phyloP scores from a whole-genome alignment of 176 grass and related monocot species.

The Avena insularis region DNA sequence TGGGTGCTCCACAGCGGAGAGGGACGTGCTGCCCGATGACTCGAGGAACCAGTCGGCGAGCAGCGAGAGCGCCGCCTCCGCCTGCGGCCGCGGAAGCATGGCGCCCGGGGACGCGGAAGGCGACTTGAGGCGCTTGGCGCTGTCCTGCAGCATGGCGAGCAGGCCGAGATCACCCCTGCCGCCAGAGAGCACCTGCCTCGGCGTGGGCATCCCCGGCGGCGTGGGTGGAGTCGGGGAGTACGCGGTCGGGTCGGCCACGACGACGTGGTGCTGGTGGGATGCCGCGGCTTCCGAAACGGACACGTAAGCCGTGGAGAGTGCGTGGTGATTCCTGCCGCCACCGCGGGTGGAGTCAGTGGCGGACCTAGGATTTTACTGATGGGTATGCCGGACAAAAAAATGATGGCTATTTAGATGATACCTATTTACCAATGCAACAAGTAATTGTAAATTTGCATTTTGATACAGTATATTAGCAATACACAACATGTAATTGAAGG shows the following conservation, averaged over 20 bases:
- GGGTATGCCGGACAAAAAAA: too few relatives aligned
- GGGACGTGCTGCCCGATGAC: constrained; percentile 54
- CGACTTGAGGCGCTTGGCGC: constrained; percentile 58
- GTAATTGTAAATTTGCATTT: too few relatives aligned
- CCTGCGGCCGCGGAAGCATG: constrained; percentile 33
- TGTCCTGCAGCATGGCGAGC: constrained; percentile 62
- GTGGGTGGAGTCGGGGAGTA: constrained; percentile 51
- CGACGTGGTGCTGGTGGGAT: constrained; percentile 14
- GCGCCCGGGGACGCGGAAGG: constrained; percentile 51
- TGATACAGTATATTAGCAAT: too few relatives aligned
- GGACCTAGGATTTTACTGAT: too few relatives aligned
- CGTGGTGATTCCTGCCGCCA: constrained; percentile 31
- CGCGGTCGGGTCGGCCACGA: constrained; percentile 1
- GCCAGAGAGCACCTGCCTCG: constrained; percentile 50
- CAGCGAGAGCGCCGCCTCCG: constrained; percentile 49
- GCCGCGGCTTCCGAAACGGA: not conserved
- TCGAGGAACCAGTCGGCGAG: constrained; percentile 80
- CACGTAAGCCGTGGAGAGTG: not conserved
- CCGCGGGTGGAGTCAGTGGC: constrained; percentile 16
- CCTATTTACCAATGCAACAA: too few relatives aligned
- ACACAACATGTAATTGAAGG: too few relatives aligned
- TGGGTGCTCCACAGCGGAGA: constrained; percentile 57
- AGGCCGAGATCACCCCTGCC: constrained; percentile 56
- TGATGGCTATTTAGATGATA: too few relatives aligned
- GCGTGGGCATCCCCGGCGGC: constrained; percentile 40